These are phyloP conservation scores for Colletotrichum truncatum DNA, from an alignment of 2,329 filamentous ascomycete species.

Conservation along the genomic window DNA sequence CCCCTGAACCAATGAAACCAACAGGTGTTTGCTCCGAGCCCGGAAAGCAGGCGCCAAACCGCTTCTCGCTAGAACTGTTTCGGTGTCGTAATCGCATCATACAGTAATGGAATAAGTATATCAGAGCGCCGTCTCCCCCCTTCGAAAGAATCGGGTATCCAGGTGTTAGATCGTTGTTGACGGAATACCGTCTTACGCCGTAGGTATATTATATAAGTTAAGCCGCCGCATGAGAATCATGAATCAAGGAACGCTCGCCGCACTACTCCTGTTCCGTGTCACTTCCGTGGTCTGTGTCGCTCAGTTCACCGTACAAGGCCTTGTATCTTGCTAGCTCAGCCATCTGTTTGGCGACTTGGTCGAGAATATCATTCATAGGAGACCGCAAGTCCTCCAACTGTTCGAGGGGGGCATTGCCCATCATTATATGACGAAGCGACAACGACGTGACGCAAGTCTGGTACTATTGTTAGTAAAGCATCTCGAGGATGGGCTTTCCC, in stretches of 20 bases:
- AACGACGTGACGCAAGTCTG: slow-evolving; percentile 86
- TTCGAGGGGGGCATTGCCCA: slow-evolving; percentile 69
- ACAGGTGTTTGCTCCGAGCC: background rate
- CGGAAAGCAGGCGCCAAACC: slow-evolving; percentile 1
- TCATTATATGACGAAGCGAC: slow-evolving; percentile 79
- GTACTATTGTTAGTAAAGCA: slow-evolving; percentile 35
- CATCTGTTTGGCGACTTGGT: slow-evolving; percentile 67
- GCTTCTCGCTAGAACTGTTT: slow-evolving; percentile 15
- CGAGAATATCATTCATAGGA: slow-evolving; percentile 79
- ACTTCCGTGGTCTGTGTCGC: slow-evolving; percentile 42
- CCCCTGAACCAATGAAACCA: slow-evolving; percentile 1
- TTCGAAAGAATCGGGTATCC: slow-evolving; percentile 29
- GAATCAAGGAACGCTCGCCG: slow-evolving; percentile 23
- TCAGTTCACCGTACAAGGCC: slow-evolving; percentile 58
- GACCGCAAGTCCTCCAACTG: slow-evolving; percentile 77
- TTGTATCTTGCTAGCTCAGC: slow-evolving; percentile 72
- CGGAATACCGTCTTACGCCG: slow-evolving; percentile 23
- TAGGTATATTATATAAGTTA: slow-evolving; percentile 30
- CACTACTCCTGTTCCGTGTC: slow-evolving; percentile 41
- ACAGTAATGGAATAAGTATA: slow-evolving; percentile 25
- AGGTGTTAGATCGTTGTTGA: slow-evolving; percentile 22
- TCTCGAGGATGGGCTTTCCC: too few species aligned
- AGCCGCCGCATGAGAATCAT: slow-evolving; percentile 25
- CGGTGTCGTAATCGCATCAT: slow-evolving; percentile 26
- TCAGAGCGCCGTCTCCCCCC: slow-evolving; percentile 19